phyloP scores from a whole-genome alignment of 306 rosid genomes.

The Cucurbita moschata region DNA sequence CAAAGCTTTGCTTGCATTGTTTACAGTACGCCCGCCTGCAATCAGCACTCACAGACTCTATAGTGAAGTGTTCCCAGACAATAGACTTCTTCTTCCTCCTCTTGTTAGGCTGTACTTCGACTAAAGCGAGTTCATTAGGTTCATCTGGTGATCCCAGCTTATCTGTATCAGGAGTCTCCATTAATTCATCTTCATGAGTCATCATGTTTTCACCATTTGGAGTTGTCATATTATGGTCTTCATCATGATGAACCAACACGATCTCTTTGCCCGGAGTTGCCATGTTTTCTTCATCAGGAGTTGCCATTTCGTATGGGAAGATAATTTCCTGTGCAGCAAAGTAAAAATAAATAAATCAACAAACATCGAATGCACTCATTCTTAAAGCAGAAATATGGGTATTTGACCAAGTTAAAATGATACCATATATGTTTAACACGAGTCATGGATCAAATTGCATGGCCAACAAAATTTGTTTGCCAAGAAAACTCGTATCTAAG shows the following conservation, averaged over 20 bases:
- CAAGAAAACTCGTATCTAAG: background rate
- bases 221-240: constrained; percentile 27
- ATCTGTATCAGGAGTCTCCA: constrained; percentile 13
- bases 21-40: constrained; percentile 92
- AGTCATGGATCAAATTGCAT: background rate
- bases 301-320: constrained; percentile 25
- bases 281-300: constrained; percentile 10
- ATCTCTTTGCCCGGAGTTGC: constrained; percentile 4
- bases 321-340: constrained; percentile 21
- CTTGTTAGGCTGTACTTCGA: constrained; percentile 67
- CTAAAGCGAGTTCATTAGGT: constrained; percentile 10
- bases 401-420: background rate
- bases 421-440: background rate
- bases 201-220: constrained; percentile 34
- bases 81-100: constrained; percentile 79
- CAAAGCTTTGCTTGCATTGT: constrained; percentile 88
- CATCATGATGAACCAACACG: constrained; percentile 3
- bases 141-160: constrained; percentile 11
- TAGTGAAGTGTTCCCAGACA: constrained; percentile 95
- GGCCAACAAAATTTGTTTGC: background rate
- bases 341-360: background rate
- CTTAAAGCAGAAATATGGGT: background rate
- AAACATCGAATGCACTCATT: background rate
- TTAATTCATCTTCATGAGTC: constrained; percentile 14
- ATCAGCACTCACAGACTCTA: constrained; percentile 66